Evolutionary conservation across 805 yeast species (phyloP).

Genomic region (Jamesozyma hellenica): DNA sequence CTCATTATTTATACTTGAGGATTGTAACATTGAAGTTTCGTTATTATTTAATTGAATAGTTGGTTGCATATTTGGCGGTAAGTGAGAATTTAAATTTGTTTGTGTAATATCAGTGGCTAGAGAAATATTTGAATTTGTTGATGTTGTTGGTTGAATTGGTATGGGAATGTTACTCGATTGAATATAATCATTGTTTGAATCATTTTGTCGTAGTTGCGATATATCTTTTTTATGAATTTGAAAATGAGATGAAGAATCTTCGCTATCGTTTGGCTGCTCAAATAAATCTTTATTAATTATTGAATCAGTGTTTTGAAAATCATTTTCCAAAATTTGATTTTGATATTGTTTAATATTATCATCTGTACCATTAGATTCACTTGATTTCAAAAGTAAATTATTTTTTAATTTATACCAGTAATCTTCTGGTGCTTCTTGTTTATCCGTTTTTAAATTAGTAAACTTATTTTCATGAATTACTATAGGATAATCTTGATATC

Average conservation of each 20-base stretch:
- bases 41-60: not conserved
- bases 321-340: too few species aligned
- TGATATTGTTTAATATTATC: not conserved
- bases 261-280: too few species aligned
- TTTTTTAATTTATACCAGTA: slow-evolving; percentile 22
- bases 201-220: not conserved
- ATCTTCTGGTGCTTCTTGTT: slow-evolving; percentile 22
- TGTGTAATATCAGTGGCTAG: too few species aligned
- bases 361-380: not conserved
- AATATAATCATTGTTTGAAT: not conserved
- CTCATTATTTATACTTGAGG: too few species aligned
- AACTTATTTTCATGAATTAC: slow-evolving; percentile 15
- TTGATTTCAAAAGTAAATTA: slow-evolving; percentile 1
- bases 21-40: too few species aligned
- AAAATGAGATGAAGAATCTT: not conserved
- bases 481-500: slow-evolving; percentile 12
- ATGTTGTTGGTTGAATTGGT: slow-evolving; percentile 8
- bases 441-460: slow-evolving; percentile 7
- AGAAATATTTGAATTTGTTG: too few species aligned
- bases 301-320: too few species aligned
- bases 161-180: not conserved
- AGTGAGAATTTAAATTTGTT: slow-evolving; percentile 5
- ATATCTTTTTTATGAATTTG: not conserved
- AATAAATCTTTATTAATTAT: too few species aligned
- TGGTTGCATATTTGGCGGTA: not conserved